Evolutionary conservation across 2,329 filamentous ascomycete genomes (phyloP).

Genomic region (Sclerotinia borealis): DNA sequence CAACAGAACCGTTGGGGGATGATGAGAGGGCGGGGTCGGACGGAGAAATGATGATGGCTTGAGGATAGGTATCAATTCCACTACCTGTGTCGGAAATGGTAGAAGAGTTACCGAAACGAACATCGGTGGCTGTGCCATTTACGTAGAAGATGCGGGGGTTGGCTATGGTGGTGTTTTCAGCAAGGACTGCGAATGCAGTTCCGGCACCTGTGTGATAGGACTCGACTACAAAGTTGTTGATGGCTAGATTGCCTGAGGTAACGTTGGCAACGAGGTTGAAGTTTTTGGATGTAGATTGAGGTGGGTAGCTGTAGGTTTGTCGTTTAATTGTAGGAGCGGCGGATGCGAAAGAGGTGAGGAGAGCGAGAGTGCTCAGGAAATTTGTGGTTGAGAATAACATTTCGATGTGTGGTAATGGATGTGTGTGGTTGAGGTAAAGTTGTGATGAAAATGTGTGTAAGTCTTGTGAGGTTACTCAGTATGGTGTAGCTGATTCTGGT

Average conservation of each 20-base stretch:
- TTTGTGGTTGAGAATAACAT: slow-evolving; percentile 16
- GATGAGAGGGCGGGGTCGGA: slow-evolving; percentile 14
- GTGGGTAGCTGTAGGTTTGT: slow-evolving; percentile 16
- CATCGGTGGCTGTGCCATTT: slow-evolving; percentile 40
- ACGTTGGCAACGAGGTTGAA: slow-evolving; percentile 43
- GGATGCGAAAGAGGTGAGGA: slow-evolving; percentile 14
- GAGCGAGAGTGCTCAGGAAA: slow-evolving; percentile 8
- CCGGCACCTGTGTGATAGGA: slow-evolving; percentile 42
- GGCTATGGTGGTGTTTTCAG: slow-evolving; percentile 19
- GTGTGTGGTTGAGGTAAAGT: background rate
- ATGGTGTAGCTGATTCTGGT: background rate
- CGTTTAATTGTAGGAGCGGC: slow-evolving; percentile 16
- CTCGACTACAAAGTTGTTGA: slow-evolving; percentile 38
- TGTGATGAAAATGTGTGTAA: background rate
- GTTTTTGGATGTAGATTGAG: slow-evolving; percentile 10
- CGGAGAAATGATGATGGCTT: slow-evolving; percentile 36
- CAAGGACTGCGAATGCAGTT: slow-evolving; percentile 36
- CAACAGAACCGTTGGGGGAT: slow-evolving; percentile 27
- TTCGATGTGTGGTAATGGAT: background rate
- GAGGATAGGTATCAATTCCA: slow-evolving; percentile 27
- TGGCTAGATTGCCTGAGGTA: slow-evolving; percentile 34
- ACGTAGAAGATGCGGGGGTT: slow-evolving; percentile 40
- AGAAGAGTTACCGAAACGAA: slow-evolving; percentile 30
- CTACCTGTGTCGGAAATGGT: slow-evolving; percentile 39
- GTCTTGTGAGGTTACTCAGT: background rate